phyloP scores from a whole-genome alignment of 345 rosid genomes.

The Conringia planisiliqua region DNA sequence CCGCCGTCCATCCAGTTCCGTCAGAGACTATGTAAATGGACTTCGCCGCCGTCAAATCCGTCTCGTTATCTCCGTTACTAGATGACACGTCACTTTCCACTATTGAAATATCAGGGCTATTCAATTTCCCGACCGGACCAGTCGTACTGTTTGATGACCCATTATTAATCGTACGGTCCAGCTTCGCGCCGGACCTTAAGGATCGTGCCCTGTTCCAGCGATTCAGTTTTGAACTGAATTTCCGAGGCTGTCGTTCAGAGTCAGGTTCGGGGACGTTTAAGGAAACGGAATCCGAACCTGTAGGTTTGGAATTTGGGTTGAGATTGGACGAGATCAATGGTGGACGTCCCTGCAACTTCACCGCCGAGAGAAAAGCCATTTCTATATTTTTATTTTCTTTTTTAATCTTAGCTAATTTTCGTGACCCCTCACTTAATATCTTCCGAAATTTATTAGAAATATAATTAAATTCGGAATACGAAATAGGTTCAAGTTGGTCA shows the following conservation, averaged over 20 bases:
- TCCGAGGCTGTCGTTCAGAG: constrained; percentile 40
- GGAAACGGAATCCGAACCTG: constrained; percentile 22
- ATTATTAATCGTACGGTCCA: constrained; percentile 42
- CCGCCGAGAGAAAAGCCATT: constrained; percentile 48
- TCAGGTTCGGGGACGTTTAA: constrained; percentile 28
- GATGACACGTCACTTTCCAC: constrained; percentile 32
- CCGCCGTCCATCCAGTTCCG: constrained; percentile 98
- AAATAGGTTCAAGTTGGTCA: neutral
- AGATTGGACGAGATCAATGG: constrained; percentile 29
- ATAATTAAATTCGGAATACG: neutral
- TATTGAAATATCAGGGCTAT: neutral
- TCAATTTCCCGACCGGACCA: constrained; percentile 3
- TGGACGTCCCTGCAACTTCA: constrained; percentile 39
- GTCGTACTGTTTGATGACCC: constrained; percentile 6
- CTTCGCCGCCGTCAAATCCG: constrained; percentile 41
- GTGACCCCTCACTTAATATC: constrained; percentile 15
- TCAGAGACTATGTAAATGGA: constrained; percentile 84
- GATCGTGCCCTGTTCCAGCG: constrained; percentile 90
- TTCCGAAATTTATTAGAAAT: neutral
- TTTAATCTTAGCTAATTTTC: neutral
- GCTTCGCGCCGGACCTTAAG: constrained; percentile 61
- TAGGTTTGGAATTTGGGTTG: constrained; percentile 17
- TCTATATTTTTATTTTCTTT: neutral
- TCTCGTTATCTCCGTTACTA: constrained; percentile 33
- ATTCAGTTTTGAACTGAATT: constrained; percentile 63